These are phyloP conservation scores for Pichia gijzeniarum DNA, from an alignment of 805 yeast genomes.

Conservation along the genomic window DNA sequence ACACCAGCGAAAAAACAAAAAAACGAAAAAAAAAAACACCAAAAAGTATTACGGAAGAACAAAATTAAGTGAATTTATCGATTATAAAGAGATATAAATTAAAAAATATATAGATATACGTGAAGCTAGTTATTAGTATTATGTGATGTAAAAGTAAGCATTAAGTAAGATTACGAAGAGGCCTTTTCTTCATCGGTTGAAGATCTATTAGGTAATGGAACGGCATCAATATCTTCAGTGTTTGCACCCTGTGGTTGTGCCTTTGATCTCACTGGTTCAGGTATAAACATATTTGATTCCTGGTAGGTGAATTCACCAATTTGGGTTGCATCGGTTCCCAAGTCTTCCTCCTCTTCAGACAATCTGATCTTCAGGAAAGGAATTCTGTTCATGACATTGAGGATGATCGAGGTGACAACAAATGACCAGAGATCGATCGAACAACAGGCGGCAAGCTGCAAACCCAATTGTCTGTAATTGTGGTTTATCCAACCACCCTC, in stretches of 20 bases:
- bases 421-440: constrained; percentile 75
- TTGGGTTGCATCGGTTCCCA: constrained; percentile 85
- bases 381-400: constrained; percentile 60
- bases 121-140: too few relatives aligned
- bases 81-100: too few relatives aligned
- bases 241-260: constrained; percentile 14
- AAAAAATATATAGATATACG: too few relatives aligned
- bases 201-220: constrained; percentile 22
- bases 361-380: constrained; percentile 81
- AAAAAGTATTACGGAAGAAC: too few relatives aligned
- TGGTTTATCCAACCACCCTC: constrained; percentile 87
- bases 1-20: too few relatives aligned
- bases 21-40: too few relatives aligned
- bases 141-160: too few relatives aligned
- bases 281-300: constrained; percentile 60
- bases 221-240: constrained; percentile 22
- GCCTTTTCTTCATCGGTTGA: constrained; percentile 22
- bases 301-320: constrained; percentile 83
- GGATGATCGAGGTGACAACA: constrained; percentile 60
- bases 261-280: constrained; percentile 65
- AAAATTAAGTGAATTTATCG: too few relatives aligned
- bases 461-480: constrained; percentile 75
- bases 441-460: constrained; percentile 74
- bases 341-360: constrained; percentile 77
- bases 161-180: too few relatives aligned